phyloP scores from a whole-genome alignment of 2,329 filamentous ascomycete species.

The Aspergillus udagawae region DNA sequence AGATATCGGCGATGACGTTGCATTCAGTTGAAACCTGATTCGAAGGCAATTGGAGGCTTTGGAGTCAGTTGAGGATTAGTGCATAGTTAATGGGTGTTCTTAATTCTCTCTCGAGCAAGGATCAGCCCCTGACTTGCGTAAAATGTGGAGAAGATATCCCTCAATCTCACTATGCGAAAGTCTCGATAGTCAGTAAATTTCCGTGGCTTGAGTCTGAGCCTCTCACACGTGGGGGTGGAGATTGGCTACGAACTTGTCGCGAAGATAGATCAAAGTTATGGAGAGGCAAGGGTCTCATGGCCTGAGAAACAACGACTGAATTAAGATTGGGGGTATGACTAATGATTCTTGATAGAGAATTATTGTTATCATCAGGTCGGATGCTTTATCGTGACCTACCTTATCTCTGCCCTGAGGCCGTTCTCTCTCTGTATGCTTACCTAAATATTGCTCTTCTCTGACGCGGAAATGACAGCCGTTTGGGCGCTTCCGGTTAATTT shows the following conservation, averaged over 20 bases:
- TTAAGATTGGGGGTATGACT: background rate
- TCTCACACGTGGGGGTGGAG: conserved; percentile 20
- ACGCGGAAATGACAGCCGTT: background rate
- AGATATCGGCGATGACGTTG: background rate
- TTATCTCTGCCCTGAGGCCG: background rate
- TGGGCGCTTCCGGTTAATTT: background rate
- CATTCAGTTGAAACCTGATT: background rate
- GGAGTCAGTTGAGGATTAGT: no score
- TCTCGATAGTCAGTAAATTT: no score
- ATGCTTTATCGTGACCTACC: background rate
- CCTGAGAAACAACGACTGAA: background rate
- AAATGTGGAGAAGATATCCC: background rate
- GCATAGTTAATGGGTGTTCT: no score
- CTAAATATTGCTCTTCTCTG: background rate
- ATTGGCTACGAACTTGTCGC: conserved; percentile 7
- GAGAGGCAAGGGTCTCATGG: background rate
- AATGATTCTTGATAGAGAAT: background rate
- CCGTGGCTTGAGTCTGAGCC: no score
- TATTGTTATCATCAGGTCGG: no score
- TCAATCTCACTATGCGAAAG: no score
- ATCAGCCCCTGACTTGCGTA: background rate
- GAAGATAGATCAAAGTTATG: background rate
- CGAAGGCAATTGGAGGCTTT: background rate
- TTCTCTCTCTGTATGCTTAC: background rate
- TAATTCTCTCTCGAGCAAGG: background rate